Evolutionary conservation across 1,284 basidiomycete genomes (phyloP), one percentile per base, ranked within the genome.

Genomic region (Irpex lacteus): DNA sequence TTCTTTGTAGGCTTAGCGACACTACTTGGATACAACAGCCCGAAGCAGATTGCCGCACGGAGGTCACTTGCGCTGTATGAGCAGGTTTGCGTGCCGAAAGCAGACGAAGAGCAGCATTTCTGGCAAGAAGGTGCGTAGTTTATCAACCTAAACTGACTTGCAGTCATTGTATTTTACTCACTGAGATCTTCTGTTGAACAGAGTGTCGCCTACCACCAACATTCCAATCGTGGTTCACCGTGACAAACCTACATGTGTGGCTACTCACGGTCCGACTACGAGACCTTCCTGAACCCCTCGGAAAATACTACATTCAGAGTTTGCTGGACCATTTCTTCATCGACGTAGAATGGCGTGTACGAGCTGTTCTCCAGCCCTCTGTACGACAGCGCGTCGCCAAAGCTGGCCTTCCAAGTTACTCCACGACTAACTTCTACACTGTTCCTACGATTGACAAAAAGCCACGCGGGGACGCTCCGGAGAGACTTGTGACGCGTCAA

Each of bases 211-310:
- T 99, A 11, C 96, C 97, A 2, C 90, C 91, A 5, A 98, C 97
- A 0, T 98, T 98, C 76, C 96, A 98, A 75, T 94, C 96, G 4
- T 99, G 96, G 94, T 98, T 98, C 80, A 95, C 95, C 34, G 82
- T 98, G 61, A 96, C 95, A 54, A 95, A 97, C 68, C 82, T 98
- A 49, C 96, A 99, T 77, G 82, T 98, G 62, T 95, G 96, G 88
- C 82, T 98, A 64, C 86, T 98, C 58, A 90, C 91, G 6, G 90
- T 94, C 56, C 92, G 97, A 19, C 84, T 98, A 32, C 92, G 97
- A 11, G 88, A 94, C 0, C 86, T 99, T 5, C 92, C 93, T 1
- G 71, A 82, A 3, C 82, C 85, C 0, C 81, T 89, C 57, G 91
- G 91, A 21, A 78, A 80, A 67, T 75, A 85, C 67, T 88, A 90